Base-by-base conservation (phyloP, 164 flowering plant genomes). In the Vitis cinerea region DNA sequence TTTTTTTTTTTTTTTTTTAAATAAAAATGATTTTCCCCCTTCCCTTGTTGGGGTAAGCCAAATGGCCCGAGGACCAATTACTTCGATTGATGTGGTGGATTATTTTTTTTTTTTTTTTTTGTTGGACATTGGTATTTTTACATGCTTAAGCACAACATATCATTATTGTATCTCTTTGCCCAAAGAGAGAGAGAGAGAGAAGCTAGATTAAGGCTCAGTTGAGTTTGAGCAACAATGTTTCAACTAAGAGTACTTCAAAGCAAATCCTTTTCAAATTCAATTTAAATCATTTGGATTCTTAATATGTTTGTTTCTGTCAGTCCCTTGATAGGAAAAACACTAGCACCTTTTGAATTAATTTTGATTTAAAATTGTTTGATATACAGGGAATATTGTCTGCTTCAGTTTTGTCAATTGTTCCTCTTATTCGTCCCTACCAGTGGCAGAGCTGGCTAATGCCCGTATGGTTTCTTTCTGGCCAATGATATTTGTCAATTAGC, bases 371-470 rank as follows among this genome's bases (percentile, higher is more conserved):
- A 5, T 47, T 62, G 71, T 75, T 23, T 56, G 13, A n/a, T 55
- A 52, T 78, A 54, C 87, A 95, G 99, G 99, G 99, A 44, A 74
- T 90, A 69, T 76, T 95, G 69, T 93, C 97, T 70, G 98, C 98
- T 66, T 66, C 71, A 30, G 97, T 95, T 74, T 77, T 95, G 73
- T 86, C 99, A n/a, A 80, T 95, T 72, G 73, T 95, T 69, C 91
- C 99, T 29, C 80, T 95, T 47, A 89, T 95, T 49, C 97, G 97
- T 54, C 99, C 99, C 37, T 95, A 84, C 75, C 93, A 85, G 72
- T 95, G 99, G 99, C 99, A 95, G 84, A 95, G 98, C 85, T 78
- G 91, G 63, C 74, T 95, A 70, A 93, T 95, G 98, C 99, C 99
- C 60, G 99, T 95, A 86, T 64, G 65, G 27, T 69, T 23, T 64